Evolutionary conservation across 345 rosid species (phyloP).

Genomic region (Citrus cavaleriei): DNA sequence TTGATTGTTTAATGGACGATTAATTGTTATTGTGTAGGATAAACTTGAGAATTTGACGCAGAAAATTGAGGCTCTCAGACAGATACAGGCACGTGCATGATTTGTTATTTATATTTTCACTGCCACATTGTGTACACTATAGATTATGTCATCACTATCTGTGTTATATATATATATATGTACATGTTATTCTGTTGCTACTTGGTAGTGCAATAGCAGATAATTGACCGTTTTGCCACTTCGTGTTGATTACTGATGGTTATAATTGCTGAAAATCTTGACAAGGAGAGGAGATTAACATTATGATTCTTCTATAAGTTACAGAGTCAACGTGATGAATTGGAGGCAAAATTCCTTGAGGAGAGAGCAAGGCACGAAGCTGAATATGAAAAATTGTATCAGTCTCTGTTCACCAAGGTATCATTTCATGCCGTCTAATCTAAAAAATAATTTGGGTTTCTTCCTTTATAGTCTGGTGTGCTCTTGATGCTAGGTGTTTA

Average conservation of each 20-base stretch:
- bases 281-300: background rate
- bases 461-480: background rate
- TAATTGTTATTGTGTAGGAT: conserved; percentile 34
- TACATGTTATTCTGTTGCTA: too few relatives aligned
- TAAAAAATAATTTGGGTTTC: background rate
- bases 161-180: background rate
- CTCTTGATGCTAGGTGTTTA: background rate
- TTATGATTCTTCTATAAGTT: background rate
- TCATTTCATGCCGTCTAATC: background rate
- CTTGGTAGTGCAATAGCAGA: too few relatives aligned
- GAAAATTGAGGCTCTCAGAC: conserved; percentile 82
- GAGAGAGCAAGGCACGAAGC: conserved; percentile 89
- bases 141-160: background rate
- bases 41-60: conserved; percentile 69
- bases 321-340: conserved; percentile 76
- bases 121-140: background rate
- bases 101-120: background rate
- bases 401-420: conserved; percentile 79
- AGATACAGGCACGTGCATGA: conserved; percentile 60
- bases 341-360: conserved; percentile 84
- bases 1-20: background rate
- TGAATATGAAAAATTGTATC: conserved; percentile 73
- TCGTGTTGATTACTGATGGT: background rate
- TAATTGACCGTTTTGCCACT: background rate
- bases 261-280: background rate